A percentile compares a stretch with the other conserved stretches of the same genome.
Evolutionary conservation across 805 yeast genomes (phyloP).

Genomic region (Tetrapisispora phaffii): DNA sequence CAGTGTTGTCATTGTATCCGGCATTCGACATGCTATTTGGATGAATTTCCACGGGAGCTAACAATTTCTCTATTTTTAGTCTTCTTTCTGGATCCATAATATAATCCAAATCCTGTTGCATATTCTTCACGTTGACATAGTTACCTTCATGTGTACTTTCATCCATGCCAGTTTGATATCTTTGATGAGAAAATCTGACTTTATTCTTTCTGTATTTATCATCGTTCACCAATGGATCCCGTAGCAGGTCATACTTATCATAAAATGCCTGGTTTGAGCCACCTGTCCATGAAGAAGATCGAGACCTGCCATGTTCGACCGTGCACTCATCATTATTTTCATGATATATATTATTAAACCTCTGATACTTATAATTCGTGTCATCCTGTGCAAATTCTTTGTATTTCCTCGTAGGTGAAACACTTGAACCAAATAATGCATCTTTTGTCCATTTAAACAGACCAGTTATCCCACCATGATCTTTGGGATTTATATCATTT

Average conservation of each 20-base stretch:
- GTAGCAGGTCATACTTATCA: slow-evolving; percentile 20
- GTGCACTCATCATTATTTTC: not conserved
- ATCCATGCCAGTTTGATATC: not conserved
- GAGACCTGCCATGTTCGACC: not conserved
- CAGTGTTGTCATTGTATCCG: slow-evolving; percentile 8
- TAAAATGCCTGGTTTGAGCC: slow-evolving; percentile 15
- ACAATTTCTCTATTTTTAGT: slow-evolving; percentile 4
- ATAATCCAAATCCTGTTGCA: not conserved
- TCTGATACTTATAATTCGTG: slow-evolving; percentile 13
- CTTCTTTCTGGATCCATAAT: not conserved
- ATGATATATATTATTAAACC: not conserved
- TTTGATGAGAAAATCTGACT: not conserved
- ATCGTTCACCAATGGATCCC: slow-evolving; percentile 2
- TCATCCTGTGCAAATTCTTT: slow-evolving; percentile 22
- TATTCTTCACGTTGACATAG: not conserved
- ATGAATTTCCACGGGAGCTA: slow-evolving; percentile 11
- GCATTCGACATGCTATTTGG: slow-evolving; percentile 3
- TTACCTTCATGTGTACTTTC: not conserved
- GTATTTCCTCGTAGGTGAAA: slow-evolving; percentile 25
- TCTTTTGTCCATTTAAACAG: slow-evolving; percentile 23
- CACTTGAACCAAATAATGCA: slow-evolving; percentile 23
- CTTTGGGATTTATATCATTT: not conserved
- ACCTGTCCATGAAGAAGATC: slow-evolving; percentile 24
- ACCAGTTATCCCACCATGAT: not conserved
- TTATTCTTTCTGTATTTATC: not conserved